Conservation (phyloP, 305 asterid species). For the Fraxinus floribunda region DNA sequence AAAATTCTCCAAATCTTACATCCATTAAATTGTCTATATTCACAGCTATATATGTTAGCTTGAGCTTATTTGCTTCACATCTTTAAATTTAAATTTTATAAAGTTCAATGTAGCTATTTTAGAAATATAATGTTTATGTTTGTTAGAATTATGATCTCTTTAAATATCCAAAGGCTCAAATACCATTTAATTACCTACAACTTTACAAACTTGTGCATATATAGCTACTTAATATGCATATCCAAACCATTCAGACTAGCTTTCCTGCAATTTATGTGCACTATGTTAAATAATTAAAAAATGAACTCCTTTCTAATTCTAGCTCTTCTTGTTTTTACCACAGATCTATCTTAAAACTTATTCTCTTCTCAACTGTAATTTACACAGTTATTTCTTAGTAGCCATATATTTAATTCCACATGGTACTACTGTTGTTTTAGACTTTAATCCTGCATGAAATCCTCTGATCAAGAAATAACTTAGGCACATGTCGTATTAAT, state of each 20-base stretch:
- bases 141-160: not conserved
- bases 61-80: slow-evolving; percentile 15
- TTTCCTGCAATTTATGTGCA: not conserved
- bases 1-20: slow-evolving; percentile 5
- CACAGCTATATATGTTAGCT: slow-evolving; percentile 4
- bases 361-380: not conserved
- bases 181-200: not conserved
- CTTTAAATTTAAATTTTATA: not conserved
- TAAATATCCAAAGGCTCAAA: not conserved
- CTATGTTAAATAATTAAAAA: not conserved
- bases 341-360: not conserved
- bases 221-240: not conserved
- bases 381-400: not conserved
- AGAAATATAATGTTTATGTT: not conserved
- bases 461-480: not conserved
- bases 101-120: not conserved
- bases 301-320: not conserved
- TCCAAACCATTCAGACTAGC: not conserved
- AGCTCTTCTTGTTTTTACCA: not conserved
- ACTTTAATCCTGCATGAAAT: not conserved
- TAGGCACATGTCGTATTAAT: not conserved
- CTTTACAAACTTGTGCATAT: not conserved
- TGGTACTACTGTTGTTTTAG: not conserved
- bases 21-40: slow-evolving; percentile 15
- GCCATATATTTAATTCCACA: not conserved